These are phyloP conservation scores for Euphorbia celastroides DNA, from an alignment of 441 rosid species.

Conservation along the genomic window DNA sequence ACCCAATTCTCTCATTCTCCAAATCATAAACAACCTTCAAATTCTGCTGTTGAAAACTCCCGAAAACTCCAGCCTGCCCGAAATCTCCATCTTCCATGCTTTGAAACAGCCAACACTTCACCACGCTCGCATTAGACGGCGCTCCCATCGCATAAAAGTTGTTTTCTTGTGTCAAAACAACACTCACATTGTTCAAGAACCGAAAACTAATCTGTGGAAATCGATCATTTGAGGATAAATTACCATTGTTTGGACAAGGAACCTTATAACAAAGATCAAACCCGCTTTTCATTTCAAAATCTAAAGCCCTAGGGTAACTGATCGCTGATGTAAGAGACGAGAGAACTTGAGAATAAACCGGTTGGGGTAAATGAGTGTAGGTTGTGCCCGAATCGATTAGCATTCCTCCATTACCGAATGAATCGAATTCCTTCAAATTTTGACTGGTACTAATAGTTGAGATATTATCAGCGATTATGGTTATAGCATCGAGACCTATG, in stretches of 20 bases:
- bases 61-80: constrained; percentile 76
- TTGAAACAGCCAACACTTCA: constrained; percentile 62
- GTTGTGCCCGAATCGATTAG: constrained; percentile 82
- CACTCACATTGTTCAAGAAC: constrained; percentile 63
- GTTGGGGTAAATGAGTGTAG: constrained; percentile 69
- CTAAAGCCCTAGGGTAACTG: constrained; percentile 54
- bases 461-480: constrained; percentile 26
- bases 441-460: constrained; percentile 14
- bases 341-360: constrained; percentile 59
- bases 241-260: constrained; percentile 53
- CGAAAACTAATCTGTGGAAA: constrained; percentile 63
- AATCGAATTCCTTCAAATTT: constrained; percentile 57
- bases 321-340: constrained; percentile 37
- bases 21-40: constrained; percentile 72
- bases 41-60: constrained; percentile 85
- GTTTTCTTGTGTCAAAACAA: constrained; percentile 56
- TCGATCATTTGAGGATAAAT: constrained; percentile 18
- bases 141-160: constrained; percentile 69
- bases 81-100: constrained; percentile 61
- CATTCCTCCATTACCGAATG: constrained; percentile 73
- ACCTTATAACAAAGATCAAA: constrained; percentile 75
- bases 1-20: constrained; percentile 67
- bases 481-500: constrained; percentile 57
- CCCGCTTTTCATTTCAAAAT: constrained; percentile 45
- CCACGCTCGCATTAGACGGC: constrained; percentile 55